Evolutionary conservation across 179 eudicot species (phyloP).

Genomic region (Pouteria campechiana): DNA sequence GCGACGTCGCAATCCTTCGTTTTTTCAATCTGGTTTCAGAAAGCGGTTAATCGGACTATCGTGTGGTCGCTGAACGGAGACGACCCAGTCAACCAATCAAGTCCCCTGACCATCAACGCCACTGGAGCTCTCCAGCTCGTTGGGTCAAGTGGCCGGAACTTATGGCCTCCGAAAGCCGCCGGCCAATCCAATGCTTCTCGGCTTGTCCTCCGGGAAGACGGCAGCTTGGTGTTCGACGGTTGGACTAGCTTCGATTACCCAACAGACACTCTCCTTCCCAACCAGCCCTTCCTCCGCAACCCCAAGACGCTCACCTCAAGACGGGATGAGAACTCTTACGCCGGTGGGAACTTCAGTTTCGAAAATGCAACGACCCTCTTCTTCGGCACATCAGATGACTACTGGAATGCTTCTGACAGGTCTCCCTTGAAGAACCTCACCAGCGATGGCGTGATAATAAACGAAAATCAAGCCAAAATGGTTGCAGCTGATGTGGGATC

Average conservation of each 20-base stretch:
- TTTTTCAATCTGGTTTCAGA: slow-evolving; percentile 59
- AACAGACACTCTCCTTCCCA: slow-evolving; percentile 54
- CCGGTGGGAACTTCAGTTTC: slow-evolving; percentile 36
- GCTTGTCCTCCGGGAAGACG: slow-evolving; percentile 28
- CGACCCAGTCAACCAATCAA: slow-evolving; percentile 26
- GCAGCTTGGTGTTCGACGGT: slow-evolving; percentile 36
- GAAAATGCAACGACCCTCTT: slow-evolving; percentile 14
- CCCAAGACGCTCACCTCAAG: slow-evolving; percentile 17
- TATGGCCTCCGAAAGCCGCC: slow-evolving; percentile 23
- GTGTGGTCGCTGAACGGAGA: slow-evolving; percentile 51
- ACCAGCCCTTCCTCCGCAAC: slow-evolving; percentile 22
- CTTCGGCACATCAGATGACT: slow-evolving; percentile 18
- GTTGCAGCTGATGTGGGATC: slow-evolving; percentile 34
- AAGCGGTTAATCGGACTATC: slow-evolving; percentile 10
- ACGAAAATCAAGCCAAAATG: slow-evolving; percentile 5
- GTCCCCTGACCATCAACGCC: slow-evolving; percentile 25
- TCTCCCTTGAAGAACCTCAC: no score
- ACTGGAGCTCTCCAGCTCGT: slow-evolving; percentile 42
- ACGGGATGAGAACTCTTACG: no score
- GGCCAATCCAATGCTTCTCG: slow-evolving; percentile 6
- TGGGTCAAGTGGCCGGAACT: slow-evolving; percentile 12
- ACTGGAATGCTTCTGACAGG: slow-evolving; percentile 19
- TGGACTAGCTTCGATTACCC: slow-evolving; percentile 55
- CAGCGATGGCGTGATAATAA: slow-evolving; percentile 16
- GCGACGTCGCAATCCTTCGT: slow-evolving; percentile 15